These are phyloP conservation scores for Dalechampia spathulata DNA, from an alignment of 441 rosid genomes.

Conservation along the genomic window DNA sequence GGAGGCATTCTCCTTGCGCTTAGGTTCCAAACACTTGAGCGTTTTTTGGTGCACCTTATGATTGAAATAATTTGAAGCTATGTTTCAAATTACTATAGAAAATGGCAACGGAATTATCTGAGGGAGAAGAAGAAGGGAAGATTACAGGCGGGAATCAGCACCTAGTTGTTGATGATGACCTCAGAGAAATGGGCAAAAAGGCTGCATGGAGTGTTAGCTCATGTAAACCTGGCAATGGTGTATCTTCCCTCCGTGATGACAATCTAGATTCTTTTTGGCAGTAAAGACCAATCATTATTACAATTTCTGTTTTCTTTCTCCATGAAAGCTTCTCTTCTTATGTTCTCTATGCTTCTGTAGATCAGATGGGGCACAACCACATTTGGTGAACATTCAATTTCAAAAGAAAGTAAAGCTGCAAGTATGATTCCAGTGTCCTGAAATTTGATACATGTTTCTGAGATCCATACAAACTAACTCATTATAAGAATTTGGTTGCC, in stretches of 20 bases:
- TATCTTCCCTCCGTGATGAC: conserved; percentile 79
- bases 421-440: conserved; percentile 24
- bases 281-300: conserved; percentile 28
- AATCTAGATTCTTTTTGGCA: conserved; percentile 89
- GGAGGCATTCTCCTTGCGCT: too few species aligned
- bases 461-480: background rate
- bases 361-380: conserved; percentile 96
- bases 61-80: too few species aligned
- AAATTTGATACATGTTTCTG: background rate
- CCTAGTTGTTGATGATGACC: conserved; percentile 61
- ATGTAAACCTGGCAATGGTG: conserved; percentile 88
- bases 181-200: conserved; percentile 86
- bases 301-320: background rate
- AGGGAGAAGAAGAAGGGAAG: conserved; percentile 88
- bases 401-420: conserved; percentile 94
- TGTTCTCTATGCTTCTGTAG: conserved; percentile 23
- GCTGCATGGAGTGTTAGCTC: conserved; percentile 99
- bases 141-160: conserved; percentile 66
- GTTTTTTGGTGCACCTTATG: too few species aligned
- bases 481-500: background rate
- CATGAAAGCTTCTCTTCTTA: background rate
- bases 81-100: too few species aligned
- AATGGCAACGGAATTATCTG: conserved; percentile 89
- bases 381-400: conserved; percentile 78
- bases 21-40: too few species aligned